Evolutionary conservation across 441 rosid species (phyloP).

Genomic region (Erodium moschatum): DNA sequence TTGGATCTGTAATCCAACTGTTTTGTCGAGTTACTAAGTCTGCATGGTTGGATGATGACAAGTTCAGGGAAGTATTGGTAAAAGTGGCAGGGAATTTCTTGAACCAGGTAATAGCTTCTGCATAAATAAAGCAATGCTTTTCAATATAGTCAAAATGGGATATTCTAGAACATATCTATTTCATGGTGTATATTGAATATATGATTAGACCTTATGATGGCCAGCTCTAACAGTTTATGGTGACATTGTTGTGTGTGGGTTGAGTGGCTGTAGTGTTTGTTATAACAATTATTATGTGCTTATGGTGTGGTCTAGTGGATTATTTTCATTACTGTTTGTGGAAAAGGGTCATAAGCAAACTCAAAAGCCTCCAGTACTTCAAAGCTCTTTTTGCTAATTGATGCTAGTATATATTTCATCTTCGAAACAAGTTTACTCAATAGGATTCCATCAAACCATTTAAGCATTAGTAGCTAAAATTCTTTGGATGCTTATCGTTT

Average conservation of each 20-base stretch:
- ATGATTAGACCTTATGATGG: background rate
- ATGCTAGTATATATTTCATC: background rate
- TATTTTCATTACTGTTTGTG: background rate
- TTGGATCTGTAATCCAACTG: constrained; percentile 75
- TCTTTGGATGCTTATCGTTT: background rate
- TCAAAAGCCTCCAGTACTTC: background rate
- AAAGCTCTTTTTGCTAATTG: background rate
- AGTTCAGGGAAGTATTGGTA: constrained; percentile 52
- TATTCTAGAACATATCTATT: background rate
- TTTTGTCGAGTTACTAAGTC: constrained; percentile 87
- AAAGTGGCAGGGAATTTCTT: constrained; percentile 76
- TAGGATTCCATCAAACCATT: background rate
- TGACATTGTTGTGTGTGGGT: background rate
- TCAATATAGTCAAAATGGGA: background rate
- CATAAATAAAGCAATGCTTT: background rate
- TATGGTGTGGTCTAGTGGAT: background rate
- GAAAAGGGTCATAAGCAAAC: background rate
- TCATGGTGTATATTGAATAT: background rate
- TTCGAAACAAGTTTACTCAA: background rate
- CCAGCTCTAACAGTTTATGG: background rate
- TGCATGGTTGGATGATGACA: constrained; percentile 98
- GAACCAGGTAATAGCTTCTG: constrained; percentile 55
- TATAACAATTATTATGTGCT: background rate
- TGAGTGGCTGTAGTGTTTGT: constrained; percentile 5
- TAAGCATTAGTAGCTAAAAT: background rate